phyloP scores from a whole-genome alignment of 2,329 filamentous ascomycete species.

The Fusarium sp. region DNA sequence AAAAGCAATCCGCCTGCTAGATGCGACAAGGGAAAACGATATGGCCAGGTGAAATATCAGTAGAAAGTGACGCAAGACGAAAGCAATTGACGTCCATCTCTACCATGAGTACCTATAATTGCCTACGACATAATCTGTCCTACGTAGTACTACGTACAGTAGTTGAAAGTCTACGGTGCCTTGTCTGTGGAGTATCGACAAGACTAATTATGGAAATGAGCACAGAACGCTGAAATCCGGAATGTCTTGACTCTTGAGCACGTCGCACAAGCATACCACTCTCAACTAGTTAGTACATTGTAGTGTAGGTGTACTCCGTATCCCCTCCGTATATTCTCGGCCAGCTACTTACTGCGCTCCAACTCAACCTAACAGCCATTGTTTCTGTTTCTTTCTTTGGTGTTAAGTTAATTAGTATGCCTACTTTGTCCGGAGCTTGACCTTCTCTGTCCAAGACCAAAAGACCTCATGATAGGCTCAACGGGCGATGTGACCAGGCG shows the following conservation, averaged over 20 bases:
- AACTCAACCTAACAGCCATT: constrained; percentile 2
- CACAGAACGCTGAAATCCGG: constrained; percentile 7
- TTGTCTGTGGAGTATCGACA: neutral
- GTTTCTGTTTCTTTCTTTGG: constrained; percentile 3
- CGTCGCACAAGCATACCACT: neutral
- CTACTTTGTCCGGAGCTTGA: constrained; percentile 29
- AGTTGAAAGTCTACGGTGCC: neutral
- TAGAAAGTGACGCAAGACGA: neutral
- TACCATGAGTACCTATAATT: neutral
- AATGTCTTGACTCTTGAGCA: constrained; percentile 19
- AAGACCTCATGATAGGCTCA: constrained; percentile 14
- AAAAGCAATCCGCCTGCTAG: constrained; percentile 32
- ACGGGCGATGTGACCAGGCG: constrained; percentile 30
- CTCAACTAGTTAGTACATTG: too few species aligned
- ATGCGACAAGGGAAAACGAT: neutral
- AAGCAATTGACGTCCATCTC: neutral
- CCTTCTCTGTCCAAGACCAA: constrained; percentile 23
- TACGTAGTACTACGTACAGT: neutral
- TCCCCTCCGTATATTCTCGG: neutral
- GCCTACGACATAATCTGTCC: too few species aligned
- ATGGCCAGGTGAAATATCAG: neutral
- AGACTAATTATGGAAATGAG: constrained; percentile 26
- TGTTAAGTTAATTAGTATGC: neutral
- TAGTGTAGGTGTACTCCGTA: neutral
- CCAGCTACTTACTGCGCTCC: neutral